Base-by-base conservation (phyloP, 495 filamentous ascomycete species). In the Penicillium bovifimosum region DNA sequence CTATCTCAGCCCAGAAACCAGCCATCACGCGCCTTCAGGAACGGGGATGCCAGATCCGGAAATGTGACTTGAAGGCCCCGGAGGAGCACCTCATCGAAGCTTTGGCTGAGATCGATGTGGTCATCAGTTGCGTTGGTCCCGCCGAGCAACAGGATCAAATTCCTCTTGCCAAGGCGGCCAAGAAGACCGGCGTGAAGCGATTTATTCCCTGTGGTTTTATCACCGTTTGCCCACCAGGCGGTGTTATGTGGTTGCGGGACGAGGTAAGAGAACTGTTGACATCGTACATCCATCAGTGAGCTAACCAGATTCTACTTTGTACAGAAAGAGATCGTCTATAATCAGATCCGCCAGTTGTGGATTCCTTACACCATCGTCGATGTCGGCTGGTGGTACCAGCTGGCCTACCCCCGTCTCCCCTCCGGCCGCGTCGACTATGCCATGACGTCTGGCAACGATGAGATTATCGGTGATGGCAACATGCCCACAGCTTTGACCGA, bases 311-410 rank as follows among this genome's bases (percentile, higher is more conserved):
- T 55, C 18, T n/a, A 13, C 29, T 34, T 0, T 20, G 0, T 31
- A 28, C 47, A 79, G 76, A 83, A 83, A 73, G 76, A 81, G 47
- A 70, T 70, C 16, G 73, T 83, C 20, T 75, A 78, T 65, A 75
- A 80, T 49, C 73, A 77, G 50, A 73, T 83, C 60, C 76, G 74
- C 61, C 69, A 73, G 53, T 59, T 79, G 18, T 58, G 63, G 47
- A 66, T 84, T 24, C 77, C 79, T 24, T 85, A 81, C 67, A 85
- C 80, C 20, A 75, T 82, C 61, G 76, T 85, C 56, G 80, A 84
- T 55, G 73, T 82, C 38, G 81, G 81, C 41, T 82, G 72, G 70
- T 85, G 80, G 80, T 78, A 78, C 63, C 76, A 81, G 59, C 61
- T 81, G 41, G 65, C 71, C 5, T 75, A 77, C 52, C 78, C 75